These are phyloP conservation scores for Ochetophila trinervis DNA, from an alignment of 306 rosid species.

Conservation along the genomic window DNA sequence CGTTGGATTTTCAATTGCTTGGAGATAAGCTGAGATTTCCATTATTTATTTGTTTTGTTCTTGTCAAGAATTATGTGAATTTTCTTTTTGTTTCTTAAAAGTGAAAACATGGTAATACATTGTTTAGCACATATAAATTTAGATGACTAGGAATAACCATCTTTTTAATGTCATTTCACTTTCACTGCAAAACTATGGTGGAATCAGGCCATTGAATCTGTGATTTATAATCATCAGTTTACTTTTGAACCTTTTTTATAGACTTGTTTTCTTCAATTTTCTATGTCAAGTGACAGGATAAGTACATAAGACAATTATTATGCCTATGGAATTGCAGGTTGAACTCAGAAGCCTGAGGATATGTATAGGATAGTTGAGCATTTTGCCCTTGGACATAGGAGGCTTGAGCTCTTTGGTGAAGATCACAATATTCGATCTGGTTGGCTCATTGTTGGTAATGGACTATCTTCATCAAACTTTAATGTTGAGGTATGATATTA, in stretches of 20 bases:
- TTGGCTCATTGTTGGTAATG: constrained; percentile 90
- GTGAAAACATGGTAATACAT: background rate
- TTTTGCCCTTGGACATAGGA: constrained; percentile 98
- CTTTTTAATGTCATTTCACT: background rate
- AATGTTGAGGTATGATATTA: constrained; percentile 62
- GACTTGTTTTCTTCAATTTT: background rate
- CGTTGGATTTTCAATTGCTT: no score
- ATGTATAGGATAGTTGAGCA: constrained; percentile 98
- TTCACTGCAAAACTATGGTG: background rate
- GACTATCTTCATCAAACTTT: constrained; percentile 78
- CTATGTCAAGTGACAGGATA: constrained; percentile 17
- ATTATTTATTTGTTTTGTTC: no score
- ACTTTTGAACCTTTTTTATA: constrained; percentile 1
- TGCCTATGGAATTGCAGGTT: constrained; percentile 53
- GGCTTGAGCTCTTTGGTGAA: constrained; percentile 96
- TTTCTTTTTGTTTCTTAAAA: background rate
- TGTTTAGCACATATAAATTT: background rate
- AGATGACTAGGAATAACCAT: no score
- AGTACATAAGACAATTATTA: background rate
- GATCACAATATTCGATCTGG: constrained; percentile 96
- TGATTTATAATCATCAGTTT: constrained; percentile 6
- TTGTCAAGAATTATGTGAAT: background rate
- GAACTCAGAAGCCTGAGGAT: constrained; percentile 97
- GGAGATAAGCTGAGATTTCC: no score
- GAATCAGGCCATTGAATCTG: background rate